These are phyloP conservation scores for Colletotrichum horii DNA, from an alignment of 2,329 filamentous ascomycete genomes.

Conservation along the genomic window DNA sequence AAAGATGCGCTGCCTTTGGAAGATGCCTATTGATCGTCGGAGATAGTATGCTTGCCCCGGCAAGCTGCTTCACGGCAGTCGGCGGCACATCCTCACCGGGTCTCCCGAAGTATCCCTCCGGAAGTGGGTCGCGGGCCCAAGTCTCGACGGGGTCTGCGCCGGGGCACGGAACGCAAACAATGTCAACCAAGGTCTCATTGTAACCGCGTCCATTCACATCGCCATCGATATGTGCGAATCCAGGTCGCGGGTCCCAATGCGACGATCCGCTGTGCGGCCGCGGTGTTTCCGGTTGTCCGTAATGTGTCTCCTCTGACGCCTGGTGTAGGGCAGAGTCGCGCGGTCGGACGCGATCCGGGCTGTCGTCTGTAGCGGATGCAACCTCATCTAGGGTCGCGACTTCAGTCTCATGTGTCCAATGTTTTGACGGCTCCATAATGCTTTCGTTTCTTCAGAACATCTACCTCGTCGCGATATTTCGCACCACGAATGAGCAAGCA, in stretches of 20 bases:
- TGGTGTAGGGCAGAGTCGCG: not conserved
- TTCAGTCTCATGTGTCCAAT: slow-evolving; percentile 10
- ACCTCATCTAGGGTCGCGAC: not conserved
- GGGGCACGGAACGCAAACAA: slow-evolving; percentile 59
- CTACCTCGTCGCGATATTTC: not conserved
- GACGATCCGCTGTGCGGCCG: not conserved
- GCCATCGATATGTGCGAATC: slow-evolving; percentile 47
- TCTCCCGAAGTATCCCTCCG: slow-evolving; percentile 50
- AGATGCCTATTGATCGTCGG: slow-evolving; percentile 6
- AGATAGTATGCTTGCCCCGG: slow-evolving; percentile 23
- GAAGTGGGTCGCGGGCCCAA: slow-evolving; percentile 56
- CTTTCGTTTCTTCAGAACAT: not conserved
- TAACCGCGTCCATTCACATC: slow-evolving; percentile 48
- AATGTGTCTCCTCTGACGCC: not conserved
- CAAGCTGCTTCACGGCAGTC: slow-evolving; percentile 33
- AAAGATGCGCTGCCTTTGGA: slow-evolving; percentile 44
- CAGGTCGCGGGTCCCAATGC: slow-evolving; percentile 36
- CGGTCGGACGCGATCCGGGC: not conserved
- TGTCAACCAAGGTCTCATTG: slow-evolving; percentile 59
- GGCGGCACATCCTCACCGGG: slow-evolving; percentile 24
- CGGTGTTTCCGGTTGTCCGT: not conserved
- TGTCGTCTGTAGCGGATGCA: not conserved
- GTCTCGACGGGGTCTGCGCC: slow-evolving; percentile 58
- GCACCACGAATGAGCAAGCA: not conserved
- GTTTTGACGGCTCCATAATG: not conserved